Evolutionary conservation across 305 asterid species (phyloP), one percentile per base, ranked within the genome.

Genomic region (Rubia peregrina): DNA sequence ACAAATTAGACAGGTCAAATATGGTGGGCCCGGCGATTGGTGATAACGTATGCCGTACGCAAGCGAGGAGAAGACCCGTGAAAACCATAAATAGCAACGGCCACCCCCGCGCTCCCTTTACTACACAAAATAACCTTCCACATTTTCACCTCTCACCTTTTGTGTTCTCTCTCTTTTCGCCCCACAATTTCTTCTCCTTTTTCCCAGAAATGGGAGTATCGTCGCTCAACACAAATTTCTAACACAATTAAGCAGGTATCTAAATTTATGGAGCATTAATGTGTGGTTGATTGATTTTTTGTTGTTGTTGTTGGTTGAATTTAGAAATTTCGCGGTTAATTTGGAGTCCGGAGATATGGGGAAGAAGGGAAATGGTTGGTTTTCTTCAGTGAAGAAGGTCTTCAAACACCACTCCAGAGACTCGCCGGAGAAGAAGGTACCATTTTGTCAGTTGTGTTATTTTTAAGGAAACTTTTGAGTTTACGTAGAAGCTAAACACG

Each of bases 321-420:
- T 17, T 24, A 51, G 59, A 17, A 19, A 7, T 40, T 16, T 63
- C 7, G 21, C 8, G 0, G 22, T 36, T 26, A 26, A 26, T 26
- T 0, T 4, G 7, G 73, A 17, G 57, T 85, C 78, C 69, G 80
- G 83, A 79, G 66, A 90, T 88, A 90, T 90, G 97, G 97, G 97
- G 59, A 85, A 89, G 92, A 90, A 89, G 78, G 92, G 95, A 69
- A 84, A 84, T 43, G 83, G 97, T 16, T 93, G 98, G 98, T 91
- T 93, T 77, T 88, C 95, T 21, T 68, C 92, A 4, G 90, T 93
- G 77, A 89, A 85, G 92, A 93, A 81, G 82, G 96, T 85, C 14
- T 93, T 93, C 72, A 93, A 87, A 80, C 88, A 82, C 56, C 84
- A 95, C 65, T 82, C 96, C 24, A 82, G 65, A 74, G 91, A 85